Conservation (phyloP, 2,329 filamentous ascomycete genomes). For the Colletotrichum horii region DNA sequence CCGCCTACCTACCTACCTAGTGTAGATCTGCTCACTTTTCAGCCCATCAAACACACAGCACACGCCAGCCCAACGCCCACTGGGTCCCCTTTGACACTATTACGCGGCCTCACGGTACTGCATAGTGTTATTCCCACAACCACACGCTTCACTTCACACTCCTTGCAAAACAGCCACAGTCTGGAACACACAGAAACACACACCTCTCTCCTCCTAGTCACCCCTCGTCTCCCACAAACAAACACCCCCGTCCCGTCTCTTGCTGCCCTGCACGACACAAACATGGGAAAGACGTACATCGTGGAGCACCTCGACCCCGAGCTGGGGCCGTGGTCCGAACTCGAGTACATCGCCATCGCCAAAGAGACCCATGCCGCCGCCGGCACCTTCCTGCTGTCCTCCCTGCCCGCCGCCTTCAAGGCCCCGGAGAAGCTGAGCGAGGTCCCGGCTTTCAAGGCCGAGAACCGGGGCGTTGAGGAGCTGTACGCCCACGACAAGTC, state of each 20-base stretch:
- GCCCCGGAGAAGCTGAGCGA: constrained; percentile 63
- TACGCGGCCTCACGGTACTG: constrained; percentile 9
- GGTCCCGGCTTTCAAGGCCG: constrained; percentile 70
- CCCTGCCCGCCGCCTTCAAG: constrained; percentile 72
- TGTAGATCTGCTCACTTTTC: background rate
- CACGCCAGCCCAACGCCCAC: background rate
- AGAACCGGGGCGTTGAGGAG: constrained; percentile 80
- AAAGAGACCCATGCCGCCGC: constrained; percentile 73
- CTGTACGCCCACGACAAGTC: constrained; percentile 76
- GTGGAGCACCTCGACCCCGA: constrained; percentile 97
- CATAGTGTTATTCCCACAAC: background rate
- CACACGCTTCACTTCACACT: background rate
- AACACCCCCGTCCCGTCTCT: background rate
- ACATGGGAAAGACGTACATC: constrained; percentile 75
- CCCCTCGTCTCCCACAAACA: background rate
- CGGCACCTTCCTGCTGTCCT: constrained; percentile 81
- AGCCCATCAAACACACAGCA: background rate
- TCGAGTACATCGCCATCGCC: constrained; percentile 91
- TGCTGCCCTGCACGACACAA: background rate
- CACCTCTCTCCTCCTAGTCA: background rate
- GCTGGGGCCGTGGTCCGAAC: constrained; percentile 89
- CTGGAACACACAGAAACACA: background rate
- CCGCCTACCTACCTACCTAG: too few species aligned
- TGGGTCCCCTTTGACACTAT: background rate
- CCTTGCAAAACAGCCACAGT: background rate